A percentile compares a stretch with the other conserved stretches of the same genome.
These are phyloP conservation scores for Bruguiera sexangula DNA, from an alignment of 345 rosid genomes.

Conservation along the genomic window DNA sequence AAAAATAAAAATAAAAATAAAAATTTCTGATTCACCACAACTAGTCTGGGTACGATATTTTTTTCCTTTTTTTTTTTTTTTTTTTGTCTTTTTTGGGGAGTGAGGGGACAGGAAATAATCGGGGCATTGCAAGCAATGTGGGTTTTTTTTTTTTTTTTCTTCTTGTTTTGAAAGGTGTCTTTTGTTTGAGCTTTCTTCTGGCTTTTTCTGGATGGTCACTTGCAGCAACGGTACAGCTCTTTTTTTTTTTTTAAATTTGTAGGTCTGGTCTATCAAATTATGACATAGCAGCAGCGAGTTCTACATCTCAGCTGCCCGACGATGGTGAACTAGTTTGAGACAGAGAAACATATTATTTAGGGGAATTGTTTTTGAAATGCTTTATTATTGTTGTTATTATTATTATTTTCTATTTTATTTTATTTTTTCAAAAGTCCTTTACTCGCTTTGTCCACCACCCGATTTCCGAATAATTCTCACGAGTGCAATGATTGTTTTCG, in stretches of 20 bases:
- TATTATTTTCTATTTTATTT: not conserved
- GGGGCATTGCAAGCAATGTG: constrained; percentile 8
- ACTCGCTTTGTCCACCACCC: too few species aligned
- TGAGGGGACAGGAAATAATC: too few species aligned
- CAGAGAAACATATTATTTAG: too few species aligned
- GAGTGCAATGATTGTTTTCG: constrained; percentile 25
- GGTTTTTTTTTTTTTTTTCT: not conserved
- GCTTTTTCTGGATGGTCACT: constrained; percentile 10
- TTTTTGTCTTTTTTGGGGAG: too few species aligned
- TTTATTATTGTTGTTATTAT: not conserved
- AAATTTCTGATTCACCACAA: not conserved
- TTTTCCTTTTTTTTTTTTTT: not conserved
- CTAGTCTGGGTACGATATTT: not conserved
- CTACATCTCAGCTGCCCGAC: too few species aligned
- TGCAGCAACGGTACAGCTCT: too few species aligned
- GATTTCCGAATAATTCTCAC: constrained; percentile 19
- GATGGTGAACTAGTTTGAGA: too few species aligned
- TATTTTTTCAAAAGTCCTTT: not conserved
- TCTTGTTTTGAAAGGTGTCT: constrained; percentile 20
- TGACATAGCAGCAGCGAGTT: too few species aligned
- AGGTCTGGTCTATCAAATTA: too few species aligned
- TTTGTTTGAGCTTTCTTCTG: constrained; percentile 31
- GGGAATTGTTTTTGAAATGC: not conserved
- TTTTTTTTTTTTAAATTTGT: too few species aligned
- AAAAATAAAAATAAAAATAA: too few species aligned